Percentiles rank a stretch among this genome's conserved stretches.
These are phyloP conservation scores for Cucumis hystrix DNA, from an alignment of 306 rosid species.

Conservation along the genomic window DNA sequence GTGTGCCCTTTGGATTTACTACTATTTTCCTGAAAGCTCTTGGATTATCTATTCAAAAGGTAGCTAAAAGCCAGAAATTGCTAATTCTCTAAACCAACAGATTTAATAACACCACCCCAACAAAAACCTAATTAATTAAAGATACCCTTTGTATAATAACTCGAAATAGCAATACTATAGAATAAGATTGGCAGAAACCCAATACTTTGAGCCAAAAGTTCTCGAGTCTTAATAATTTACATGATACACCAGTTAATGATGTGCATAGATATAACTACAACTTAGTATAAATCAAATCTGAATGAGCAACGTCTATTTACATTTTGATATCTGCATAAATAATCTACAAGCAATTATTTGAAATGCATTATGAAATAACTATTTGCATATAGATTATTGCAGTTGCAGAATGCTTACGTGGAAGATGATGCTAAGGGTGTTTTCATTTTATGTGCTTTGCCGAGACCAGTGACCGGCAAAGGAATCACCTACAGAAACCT, in stretches of 20 bases:
- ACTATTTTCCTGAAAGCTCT: neutral
- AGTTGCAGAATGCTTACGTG: neutral
- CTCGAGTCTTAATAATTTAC: neutral
- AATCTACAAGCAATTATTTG: neutral
- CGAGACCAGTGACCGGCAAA: slow-evolving; percentile 15
- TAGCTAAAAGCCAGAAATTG: neutral
- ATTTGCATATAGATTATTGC: neutral
- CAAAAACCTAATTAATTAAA: neutral
- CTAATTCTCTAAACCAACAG: neutral
- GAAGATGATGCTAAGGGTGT: neutral
- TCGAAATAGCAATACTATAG: neutral
- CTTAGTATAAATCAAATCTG: neutral
- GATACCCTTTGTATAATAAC: too few species aligned
- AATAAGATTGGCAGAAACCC: neutral
- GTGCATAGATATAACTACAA: neutral
- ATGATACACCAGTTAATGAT: neutral
- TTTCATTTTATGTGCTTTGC: slow-evolving; percentile 2
- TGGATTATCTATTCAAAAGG: neutral
- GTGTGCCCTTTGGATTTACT: neutral
- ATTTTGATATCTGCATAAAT: neutral
- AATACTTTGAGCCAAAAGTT: neutral
- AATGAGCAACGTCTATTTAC: neutral
- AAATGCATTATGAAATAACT: neutral
- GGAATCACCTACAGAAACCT: slow-evolving; percentile 35
- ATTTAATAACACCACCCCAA: neutral